Conservation (phyloP, 208 protist genomes). For the Jaenimonas drosophilae region DNA sequence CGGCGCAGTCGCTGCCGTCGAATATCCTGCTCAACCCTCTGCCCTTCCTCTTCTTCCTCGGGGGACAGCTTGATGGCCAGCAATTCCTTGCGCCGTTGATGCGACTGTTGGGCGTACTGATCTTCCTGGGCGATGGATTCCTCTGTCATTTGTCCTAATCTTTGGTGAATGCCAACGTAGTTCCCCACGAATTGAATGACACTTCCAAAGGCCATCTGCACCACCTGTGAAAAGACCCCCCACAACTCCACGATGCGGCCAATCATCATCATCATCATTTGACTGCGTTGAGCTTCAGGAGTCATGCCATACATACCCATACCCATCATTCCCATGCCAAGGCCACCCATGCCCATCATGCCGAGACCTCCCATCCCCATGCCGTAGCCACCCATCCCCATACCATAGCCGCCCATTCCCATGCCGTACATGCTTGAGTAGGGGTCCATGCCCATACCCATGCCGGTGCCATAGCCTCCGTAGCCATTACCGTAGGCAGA, state of each 20-base stretch:
- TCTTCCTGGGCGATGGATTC: constrained; percentile 40
- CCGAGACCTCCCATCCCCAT: constrained; percentile 11
- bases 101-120: constrained; percentile 18
- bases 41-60: no score
- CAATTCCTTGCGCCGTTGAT: no score
- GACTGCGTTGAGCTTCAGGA: constrained; percentile 66
- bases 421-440: constrained; percentile 43
- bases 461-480: constrained; percentile 15
- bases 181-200: constrained; percentile 72
- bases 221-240: constrained; percentile 76
- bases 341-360: constrained; percentile 24
- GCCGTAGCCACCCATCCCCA: constrained; percentile 15
- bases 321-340: constrained; percentile 22
- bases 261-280: constrained; percentile 88
- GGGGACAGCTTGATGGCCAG: no score
- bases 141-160: constrained; percentile 31
- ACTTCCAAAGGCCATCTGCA: constrained; percentile 78
- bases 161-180: constrained; percentile 72
- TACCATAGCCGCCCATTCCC: constrained; percentile 14
- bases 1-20: constrained; percentile 11
- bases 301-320: constrained; percentile 76
- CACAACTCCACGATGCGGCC: constrained; percentile 76
- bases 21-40: no score
- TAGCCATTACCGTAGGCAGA: constrained; percentile 20
- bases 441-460: constrained; percentile 13